A percentile compares a stretch with the other conserved stretches of the same genome.
Evolutionary conservation across 176 grass and related monocot species (phyloP).

Genomic region (Oropetium thomaeum): DNA sequence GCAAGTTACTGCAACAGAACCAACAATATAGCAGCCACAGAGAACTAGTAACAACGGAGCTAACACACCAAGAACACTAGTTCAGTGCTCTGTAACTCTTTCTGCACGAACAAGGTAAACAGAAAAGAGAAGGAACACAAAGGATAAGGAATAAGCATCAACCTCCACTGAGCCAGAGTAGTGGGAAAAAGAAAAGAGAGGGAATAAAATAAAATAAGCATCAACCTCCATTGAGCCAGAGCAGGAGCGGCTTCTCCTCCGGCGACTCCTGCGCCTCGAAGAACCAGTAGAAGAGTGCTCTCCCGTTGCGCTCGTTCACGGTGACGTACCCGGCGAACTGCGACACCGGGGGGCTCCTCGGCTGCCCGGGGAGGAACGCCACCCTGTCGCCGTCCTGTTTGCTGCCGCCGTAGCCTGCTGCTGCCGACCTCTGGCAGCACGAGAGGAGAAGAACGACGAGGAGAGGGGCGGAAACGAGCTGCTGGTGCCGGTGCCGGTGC

Average conservation of each 20-base stretch:
- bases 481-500: neutral
- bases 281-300: constrained; percentile 81
- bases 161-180: constrained; percentile 98
- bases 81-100: neutral
- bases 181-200: neutral
- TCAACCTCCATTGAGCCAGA: constrained; percentile 93
- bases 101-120: neutral
- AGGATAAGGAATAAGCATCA: neutral
- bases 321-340: constrained; percentile 59
- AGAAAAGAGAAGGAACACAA: neutral
- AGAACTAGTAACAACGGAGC: too few species aligned
- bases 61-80: neutral
- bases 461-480: neutral
- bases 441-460: neutral
- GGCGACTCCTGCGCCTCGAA: constrained; percentile 70
- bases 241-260: constrained; percentile 59
- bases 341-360: constrained; percentile 34
- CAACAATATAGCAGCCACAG: neutral
- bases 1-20: neutral
- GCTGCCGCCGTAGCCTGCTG: neutral
- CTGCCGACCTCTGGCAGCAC: neutral
- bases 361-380: constrained; percentile 43
- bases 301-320: constrained; percentile 40
- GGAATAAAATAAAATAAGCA: neutral
- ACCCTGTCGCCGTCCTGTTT: constrained; percentile 43